Evolutionary conservation across 805 yeast genomes (phyloP).

Genomic region (Hanseniaspora pseudoguilliermondii): DNA sequence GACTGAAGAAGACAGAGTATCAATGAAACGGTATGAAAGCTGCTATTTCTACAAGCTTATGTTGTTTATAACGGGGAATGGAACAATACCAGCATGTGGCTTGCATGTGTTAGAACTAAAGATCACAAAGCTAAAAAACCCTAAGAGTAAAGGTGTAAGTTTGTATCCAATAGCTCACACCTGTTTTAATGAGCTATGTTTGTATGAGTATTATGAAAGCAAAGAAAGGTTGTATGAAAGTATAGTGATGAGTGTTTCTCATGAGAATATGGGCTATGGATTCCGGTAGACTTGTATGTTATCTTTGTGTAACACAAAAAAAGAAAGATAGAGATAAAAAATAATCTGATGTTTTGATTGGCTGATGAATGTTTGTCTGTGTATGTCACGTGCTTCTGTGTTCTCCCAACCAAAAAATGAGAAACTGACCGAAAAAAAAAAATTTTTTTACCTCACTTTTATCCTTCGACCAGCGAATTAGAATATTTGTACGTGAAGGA

Average conservation of each 20-base stretch:
- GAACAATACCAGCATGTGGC: conserved; percentile 87
- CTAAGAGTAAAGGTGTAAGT: conserved; percentile 20
- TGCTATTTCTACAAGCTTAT: conserved; percentile 33
- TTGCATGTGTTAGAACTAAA: conserved; percentile 60
- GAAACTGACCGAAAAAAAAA: not conserved
- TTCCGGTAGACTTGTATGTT: conserved; percentile 32
- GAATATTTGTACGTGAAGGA: too few species aligned
- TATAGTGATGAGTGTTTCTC: conserved; percentile 47
- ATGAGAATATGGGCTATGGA: conserved; percentile 81
- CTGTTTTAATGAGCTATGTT: conserved; percentile 79
- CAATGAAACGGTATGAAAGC: not conserved
- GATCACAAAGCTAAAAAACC: conserved; percentile 40
- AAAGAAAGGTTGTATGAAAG: conserved; percentile 45
- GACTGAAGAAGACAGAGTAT: conserved; percentile 39
- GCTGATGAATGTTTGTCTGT: too few species aligned
- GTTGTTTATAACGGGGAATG: conserved; percentile 78
- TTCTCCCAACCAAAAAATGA: not conserved
- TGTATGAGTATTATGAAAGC: conserved; percentile 47
- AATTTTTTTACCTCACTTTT: not conserved
- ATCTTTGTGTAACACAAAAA: too few species aligned
- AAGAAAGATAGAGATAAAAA: too few species aligned
- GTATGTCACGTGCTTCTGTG: not conserved
- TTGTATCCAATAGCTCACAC: conserved; percentile 82
- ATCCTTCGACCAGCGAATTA: too few species aligned
- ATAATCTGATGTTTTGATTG: too few species aligned